A percentile compares a stretch with the other conserved stretches of the same genome.
phyloP scores from a whole-genome alignment of 495 filamentous ascomycete genomes.

The Extremus antarcticus region DNA sequence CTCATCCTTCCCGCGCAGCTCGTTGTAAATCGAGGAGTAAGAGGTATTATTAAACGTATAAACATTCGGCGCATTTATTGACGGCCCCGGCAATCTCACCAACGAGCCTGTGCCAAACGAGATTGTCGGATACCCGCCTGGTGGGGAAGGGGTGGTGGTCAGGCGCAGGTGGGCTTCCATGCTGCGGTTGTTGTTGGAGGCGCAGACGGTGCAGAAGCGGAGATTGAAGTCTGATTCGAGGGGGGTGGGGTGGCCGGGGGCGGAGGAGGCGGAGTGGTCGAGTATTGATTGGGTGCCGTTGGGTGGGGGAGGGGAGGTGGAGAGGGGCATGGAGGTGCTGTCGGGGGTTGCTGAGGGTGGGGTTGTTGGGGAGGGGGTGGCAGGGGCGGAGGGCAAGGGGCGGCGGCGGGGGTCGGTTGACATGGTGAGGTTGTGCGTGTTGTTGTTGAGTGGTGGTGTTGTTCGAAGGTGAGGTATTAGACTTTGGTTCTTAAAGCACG shows the following conservation, averaged over 20 bases:
- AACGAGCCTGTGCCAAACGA: constrained; percentile 96
- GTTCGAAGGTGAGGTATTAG: not conserved
- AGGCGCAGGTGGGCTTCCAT: constrained; percentile 61
- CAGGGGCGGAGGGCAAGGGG: constrained; percentile 36
- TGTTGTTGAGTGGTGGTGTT: not conserved
- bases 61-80: constrained; percentile 86
- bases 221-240: constrained; percentile 33
- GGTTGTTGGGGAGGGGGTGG: constrained; percentile 44
- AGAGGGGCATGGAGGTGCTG: constrained; percentile 7
- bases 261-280: too few relatives aligned
- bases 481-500: not conserved
- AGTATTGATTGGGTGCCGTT: not conserved
- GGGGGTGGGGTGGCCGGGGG: not conserved
- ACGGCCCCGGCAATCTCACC: constrained; percentile 86
- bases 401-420: constrained; percentile 47
- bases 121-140: constrained; percentile 64
- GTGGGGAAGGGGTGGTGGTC: constrained; percentile 47
- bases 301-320: not conserved
- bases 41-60: constrained; percentile 94
- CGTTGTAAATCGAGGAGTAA: constrained; percentile 83
- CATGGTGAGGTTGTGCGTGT: constrained; percentile 30
- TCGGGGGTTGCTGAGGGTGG: constrained; percentile 31
- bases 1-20: constrained; percentile 73
- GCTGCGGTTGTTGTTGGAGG: constrained; percentile 89
- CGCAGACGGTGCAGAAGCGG: constrained; percentile 97